These are phyloP conservation scores for Usnea hakonensis DNA, from an alignment of 495 filamentous ascomycete genomes.

Conservation along the genomic window DNA sequence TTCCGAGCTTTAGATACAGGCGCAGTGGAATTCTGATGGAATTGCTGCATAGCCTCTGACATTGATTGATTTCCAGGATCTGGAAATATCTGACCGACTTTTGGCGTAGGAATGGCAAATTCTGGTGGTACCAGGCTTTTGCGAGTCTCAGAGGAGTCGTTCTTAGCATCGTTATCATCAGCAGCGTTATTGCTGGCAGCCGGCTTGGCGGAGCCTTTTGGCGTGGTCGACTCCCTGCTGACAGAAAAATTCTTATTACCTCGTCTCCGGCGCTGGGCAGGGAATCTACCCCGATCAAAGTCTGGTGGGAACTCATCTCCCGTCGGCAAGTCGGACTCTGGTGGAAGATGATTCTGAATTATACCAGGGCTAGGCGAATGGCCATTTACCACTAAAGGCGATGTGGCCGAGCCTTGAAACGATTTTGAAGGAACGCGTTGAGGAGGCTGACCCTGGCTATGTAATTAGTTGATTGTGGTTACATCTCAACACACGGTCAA, in stretches of 20 bases:
- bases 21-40: background rate
- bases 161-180: no score
- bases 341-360: conserved; percentile 10
- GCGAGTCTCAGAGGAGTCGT: background rate
- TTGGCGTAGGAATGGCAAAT: background rate
- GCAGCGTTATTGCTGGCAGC: no score
- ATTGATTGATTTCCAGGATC: background rate
- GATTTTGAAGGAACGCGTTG: conserved; percentile 12
- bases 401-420: conserved; percentile 6
- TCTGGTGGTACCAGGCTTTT: background rate
- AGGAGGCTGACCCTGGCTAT: conserved; percentile 11
- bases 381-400: conserved; percentile 9
- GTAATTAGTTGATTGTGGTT: background rate
- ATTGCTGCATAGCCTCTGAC: conserved; percentile 2
- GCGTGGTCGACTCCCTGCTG: background rate
- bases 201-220: conserved; percentile 1
- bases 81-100: background rate
- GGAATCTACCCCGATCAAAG: conserved; percentile 26
- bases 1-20: background rate
- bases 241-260: conserved; percentile 1
- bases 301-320: conserved; percentile 14
- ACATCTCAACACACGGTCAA: background rate
- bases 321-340: conserved; percentile 18
- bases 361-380: conserved; percentile 9
- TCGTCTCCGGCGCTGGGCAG: conserved; percentile 22